Percentiles rank a stretch among this genome's conserved stretches.
Evolutionary conservation across 2,329 filamentous ascomycete genomes (phyloP).

Genomic region (Aureobasidium sp.): DNA sequence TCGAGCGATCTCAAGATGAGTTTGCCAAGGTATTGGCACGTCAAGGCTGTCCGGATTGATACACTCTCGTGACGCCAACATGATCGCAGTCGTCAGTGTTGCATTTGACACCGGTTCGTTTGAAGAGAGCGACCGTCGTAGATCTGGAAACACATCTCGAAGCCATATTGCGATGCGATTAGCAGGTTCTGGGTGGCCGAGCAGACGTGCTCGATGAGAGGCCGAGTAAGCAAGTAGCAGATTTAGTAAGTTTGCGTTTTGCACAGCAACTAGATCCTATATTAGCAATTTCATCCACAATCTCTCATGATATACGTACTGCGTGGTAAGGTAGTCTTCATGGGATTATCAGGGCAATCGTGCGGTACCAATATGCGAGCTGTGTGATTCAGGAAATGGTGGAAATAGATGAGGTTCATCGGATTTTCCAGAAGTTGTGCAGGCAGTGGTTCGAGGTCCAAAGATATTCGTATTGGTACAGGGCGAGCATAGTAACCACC

Average conservation of each 20-base stretch:
- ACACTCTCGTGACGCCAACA: constrained; percentile 77
- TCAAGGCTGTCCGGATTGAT: constrained; percentile 76
- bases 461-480: constrained; percentile 57
- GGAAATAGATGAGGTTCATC: constrained; percentile 72
- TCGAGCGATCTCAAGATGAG: constrained; percentile 67
- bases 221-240: constrained; percentile 75
- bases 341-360: constrained; percentile 54
- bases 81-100: constrained; percentile 73
- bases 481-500: constrained; percentile 64
- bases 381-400: constrained; percentile 73
- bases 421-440: constrained; percentile 58
- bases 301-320: constrained; percentile 40
- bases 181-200: constrained; percentile 65
- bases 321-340: constrained; percentile 54
- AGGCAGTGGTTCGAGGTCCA: constrained; percentile 50
- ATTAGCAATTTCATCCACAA: constrained; percentile 23
- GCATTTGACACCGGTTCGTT: constrained; percentile 56
- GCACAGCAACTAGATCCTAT: constrained; percentile 53
- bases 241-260: constrained; percentile 65
- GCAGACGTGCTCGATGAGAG: constrained; percentile 69
- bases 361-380: constrained; percentile 59
- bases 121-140: constrained; percentile 54
- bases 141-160: constrained; percentile 65
- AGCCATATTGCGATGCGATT: constrained; percentile 77
- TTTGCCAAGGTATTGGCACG: constrained; percentile 73